Evolutionary conservation across 352 stramenopile genomes (phyloP).

Genomic region (Globisporangium abappressorium): DNA sequence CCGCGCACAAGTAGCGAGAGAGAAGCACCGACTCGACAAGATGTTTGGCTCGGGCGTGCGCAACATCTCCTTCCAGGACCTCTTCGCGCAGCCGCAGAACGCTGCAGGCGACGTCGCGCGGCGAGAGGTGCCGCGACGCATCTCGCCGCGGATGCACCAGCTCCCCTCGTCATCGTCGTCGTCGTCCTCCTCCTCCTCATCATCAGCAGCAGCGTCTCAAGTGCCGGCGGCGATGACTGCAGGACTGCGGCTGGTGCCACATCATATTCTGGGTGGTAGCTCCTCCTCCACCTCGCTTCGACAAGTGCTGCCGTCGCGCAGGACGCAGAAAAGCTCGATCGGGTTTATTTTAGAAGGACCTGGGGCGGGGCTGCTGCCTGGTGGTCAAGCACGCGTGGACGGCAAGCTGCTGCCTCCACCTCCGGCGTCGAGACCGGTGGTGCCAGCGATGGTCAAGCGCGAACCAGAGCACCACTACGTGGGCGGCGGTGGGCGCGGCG

Average conservation of each 20-base stretch:
- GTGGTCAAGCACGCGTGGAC: background rate
- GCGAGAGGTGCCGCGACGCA: background rate
- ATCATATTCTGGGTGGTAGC: background rate
- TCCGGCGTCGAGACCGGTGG: background rate
- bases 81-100: constrained; percentile 3
- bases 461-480: background rate
- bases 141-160: background rate
- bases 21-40: background rate
- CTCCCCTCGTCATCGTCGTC: background rate
- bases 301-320: constrained; percentile 4
- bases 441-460: background rate
- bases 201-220: background rate
- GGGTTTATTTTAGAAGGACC: constrained; percentile 2
- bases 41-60: constrained; percentile 8
- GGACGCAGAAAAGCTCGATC: background rate
- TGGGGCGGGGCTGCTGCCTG: background rate
- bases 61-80: constrained; percentile 8
- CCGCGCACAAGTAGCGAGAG: background rate
- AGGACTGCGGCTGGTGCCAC: background rate
- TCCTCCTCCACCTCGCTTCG: background rate
- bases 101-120: background rate
- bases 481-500: too few relatives aligned
- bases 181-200: background rate
- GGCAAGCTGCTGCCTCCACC: background rate
- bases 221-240: background rate